Evolutionary conservation across 768 basidiomycete species (phyloP).

Genomic region (Mycena belliarum): DNA sequence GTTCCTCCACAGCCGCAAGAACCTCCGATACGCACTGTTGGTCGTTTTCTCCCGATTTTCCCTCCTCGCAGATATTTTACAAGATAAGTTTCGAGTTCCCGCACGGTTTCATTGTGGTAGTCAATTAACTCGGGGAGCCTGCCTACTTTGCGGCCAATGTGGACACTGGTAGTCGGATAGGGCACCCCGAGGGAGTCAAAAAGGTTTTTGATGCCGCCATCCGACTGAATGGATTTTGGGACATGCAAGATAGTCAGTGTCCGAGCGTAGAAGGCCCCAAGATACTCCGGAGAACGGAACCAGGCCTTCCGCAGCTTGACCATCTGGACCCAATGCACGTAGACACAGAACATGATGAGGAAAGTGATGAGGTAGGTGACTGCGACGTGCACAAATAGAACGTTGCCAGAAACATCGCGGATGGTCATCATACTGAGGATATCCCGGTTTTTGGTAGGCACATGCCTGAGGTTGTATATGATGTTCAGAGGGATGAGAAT

Average conservation of each 20-base stretch:
- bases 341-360: constrained; percentile 70
- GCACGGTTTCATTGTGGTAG: constrained; percentile 91
- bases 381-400: constrained; percentile 83
- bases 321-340: constrained; percentile 77
- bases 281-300: constrained; percentile 90
- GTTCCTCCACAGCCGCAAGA: constrained; percentile 80
- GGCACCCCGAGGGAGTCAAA: constrained; percentile 78
- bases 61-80: constrained; percentile 87
- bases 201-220: constrained; percentile 78
- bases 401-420: constrained; percentile 70
- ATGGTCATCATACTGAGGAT: constrained; percentile 83
- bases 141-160: constrained; percentile 86
- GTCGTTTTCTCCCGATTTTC: constrained; percentile 75
- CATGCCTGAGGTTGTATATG: constrained; percentile 72
- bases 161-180: constrained; percentile 89
- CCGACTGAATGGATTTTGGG: constrained; percentile 77
- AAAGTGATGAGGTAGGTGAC: constrained; percentile 80
- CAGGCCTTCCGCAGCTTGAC: constrained; percentile 77
- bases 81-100: constrained; percentile 84
- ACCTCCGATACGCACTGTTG: constrained; percentile 78
- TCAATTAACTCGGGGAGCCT: constrained; percentile 89
- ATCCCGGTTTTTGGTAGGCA: constrained; percentile 46
- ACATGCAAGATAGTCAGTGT: constrained; percentile 84
- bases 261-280: constrained; percentile 89
- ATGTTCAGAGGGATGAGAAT: constrained; percentile 88